A percentile compares a stretch with the other conserved stretches of the same genome.
These are phyloP conservation scores for Pythium dissotocum DNA, from an alignment of 352 stramenopile species.

Conservation along the genomic window DNA sequence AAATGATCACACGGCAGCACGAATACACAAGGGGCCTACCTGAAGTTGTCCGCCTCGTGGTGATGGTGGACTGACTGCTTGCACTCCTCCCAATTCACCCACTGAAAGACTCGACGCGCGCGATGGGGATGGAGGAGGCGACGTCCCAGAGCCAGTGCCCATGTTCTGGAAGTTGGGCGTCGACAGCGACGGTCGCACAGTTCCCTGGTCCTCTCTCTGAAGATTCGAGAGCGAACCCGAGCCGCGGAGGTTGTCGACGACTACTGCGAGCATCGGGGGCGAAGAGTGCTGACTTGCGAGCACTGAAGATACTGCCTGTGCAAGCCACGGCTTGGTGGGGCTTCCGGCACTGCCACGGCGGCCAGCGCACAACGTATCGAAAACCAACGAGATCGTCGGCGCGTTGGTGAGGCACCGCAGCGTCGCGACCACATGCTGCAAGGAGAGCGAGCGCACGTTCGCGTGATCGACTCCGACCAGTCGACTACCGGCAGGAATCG, in stretches of 20 bases:
- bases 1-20: neutral
- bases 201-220: neutral
- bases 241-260: conserved; percentile 2
- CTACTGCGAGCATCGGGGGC: neutral
- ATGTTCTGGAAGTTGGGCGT: neutral
- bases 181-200: conserved; percentile 2
- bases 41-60: neutral
- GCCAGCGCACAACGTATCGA: conserved; percentile 31
- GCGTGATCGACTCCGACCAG: conserved; percentile 50
- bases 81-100: neutral
- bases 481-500: conserved; percentile 41
- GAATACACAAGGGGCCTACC: neutral
- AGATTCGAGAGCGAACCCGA: conserved; percentile 12
- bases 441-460: conserved; percentile 38
- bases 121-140: conserved; percentile 15
- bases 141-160: neutral
- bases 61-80: neutral
- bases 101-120: neutral
- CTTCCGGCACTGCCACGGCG: conserved; percentile 1
- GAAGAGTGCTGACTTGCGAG: neutral
- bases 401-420: conserved; percentile 34
- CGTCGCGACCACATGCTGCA: conserved; percentile 38
- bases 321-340: conserved; percentile 7
- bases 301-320: neutral
- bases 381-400: conserved; percentile 34